Evolutionary conservation across 768 basidiomycete genomes (phyloP), one percentile per base, ranked within the genome.

Genomic region (Kwoniella europaea): DNA sequence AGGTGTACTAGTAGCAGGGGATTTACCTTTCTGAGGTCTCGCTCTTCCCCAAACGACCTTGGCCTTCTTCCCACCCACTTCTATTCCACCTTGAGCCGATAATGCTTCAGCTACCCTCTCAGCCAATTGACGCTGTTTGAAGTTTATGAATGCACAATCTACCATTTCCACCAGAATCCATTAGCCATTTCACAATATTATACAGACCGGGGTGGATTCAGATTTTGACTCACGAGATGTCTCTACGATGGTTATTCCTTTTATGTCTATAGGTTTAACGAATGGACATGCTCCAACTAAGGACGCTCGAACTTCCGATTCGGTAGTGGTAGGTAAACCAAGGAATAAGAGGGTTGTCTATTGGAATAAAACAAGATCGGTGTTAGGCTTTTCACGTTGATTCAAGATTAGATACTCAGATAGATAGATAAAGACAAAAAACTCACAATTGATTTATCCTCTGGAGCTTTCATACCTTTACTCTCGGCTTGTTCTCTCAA

Each of bases 121-220:
- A 16, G 97, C 95, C n/a, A 88, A 86, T 6, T 86, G 79, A 20
- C 97, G 88, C 65, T 91, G 89, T 75, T 88, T 90, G 86, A 98
- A 98, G 83, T 98, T 98, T 64, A 97, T 88, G 83, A 99, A 99
- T 0, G 96, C 97, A 84, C 94, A 96, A 72, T 81, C 77, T 80
- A 58, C 41, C 13, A 27, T 2, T 4, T 16, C 16, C 52, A 64
- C 63, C n/a, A 20, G 41, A 41, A 58, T 24, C n/a, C n/a, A 29
- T 53, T 2, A 57, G 7, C 63, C 63, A 16, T 50, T 60, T 7
- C 16, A 44, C 16, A 1, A 43, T 59, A 16, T 4, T 13, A 50
- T 13, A 16, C 35, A 50, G 15, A 57, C 13, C 10, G 20, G 56
- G 2, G 15, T 20, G 56, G 20, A 20, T 53, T 7, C 18, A 58